phyloP scores from a whole-genome alignment of 2,329 filamentous ascomycete species.

The Aotearoamyces nothofagi region DNA sequence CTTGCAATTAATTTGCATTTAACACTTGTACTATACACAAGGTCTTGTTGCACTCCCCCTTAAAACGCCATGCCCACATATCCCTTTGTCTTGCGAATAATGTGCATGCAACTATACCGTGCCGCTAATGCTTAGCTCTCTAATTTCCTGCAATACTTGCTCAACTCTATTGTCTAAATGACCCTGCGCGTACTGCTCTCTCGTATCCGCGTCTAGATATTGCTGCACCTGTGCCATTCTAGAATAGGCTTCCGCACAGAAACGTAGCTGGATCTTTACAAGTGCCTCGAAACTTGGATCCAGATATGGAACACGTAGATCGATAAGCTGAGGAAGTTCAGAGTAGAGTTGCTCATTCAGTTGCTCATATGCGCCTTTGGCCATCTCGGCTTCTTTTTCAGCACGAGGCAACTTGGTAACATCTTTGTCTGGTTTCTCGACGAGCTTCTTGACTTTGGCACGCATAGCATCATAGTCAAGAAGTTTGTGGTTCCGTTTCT shows the following conservation, averaged over 20 bases:
- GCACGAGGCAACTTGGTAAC: conserved; percentile 89
- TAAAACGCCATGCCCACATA: conserved; percentile 1
- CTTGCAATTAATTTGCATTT: no score
- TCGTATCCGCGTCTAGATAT: conserved; percentile 87
- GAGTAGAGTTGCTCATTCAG: conserved; percentile 90
- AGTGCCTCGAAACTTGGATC: conserved; percentile 95
- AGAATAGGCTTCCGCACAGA: conserved; percentile 95
- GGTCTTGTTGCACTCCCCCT: no score
- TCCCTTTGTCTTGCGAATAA: not conserved
- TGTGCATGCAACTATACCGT: conserved; percentile 32
- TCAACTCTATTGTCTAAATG: conserved; percentile 86
- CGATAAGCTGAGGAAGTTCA: conserved; percentile 90
- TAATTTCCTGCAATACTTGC: conserved; percentile 90
- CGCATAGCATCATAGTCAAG: conserved; percentile 95
- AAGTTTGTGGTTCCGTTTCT: conserved; percentile 96
- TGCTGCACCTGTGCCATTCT: conserved; percentile 99
- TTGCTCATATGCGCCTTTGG: conserved; percentile 85
- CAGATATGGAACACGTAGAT: conserved; percentile 89
- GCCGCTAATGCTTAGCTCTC: conserved; percentile 83
- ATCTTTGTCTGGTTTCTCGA: conserved; percentile 98
- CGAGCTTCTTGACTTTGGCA: conserved; percentile 90
- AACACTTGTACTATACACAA: no score
- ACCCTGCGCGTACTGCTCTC: conserved; percentile 90
- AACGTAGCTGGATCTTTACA: conserved; percentile 94
- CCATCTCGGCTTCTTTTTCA: conserved; percentile 93